Conservation (phyloP, 1,284 basidiomycete species). For the Quambalaria eucalypti region DNA sequence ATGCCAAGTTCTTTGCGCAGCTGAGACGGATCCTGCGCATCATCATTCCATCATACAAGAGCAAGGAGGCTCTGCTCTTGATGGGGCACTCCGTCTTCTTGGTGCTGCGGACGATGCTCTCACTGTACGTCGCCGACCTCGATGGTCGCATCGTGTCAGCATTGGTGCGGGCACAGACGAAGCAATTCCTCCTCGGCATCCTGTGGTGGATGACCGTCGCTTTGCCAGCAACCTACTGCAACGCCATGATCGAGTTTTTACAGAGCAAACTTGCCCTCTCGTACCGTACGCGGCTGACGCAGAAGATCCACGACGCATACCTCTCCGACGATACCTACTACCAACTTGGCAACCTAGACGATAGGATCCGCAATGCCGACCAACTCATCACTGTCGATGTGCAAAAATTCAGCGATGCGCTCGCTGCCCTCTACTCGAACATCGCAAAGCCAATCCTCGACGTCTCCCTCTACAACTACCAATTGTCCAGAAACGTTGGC, state of each 20-base stretch:
- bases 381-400: conserved; percentile 97
- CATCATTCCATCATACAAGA: conserved; percentile 74
- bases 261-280: conserved; percentile 88
- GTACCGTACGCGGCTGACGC: conserved; percentile 78
- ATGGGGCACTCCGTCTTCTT: conserved; percentile 79
- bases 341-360: conserved; percentile 66
- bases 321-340: conserved; percentile 75
- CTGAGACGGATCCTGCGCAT: conserved; percentile 71
- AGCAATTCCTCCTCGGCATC: conserved; percentile 75
- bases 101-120: conserved; percentile 78
- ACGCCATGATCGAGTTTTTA: conserved; percentile 81
- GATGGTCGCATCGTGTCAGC: conserved; percentile 88
- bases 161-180: conserved; percentile 75
- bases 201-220: conserved; percentile 82
- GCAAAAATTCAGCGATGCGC: conserved; percentile 78
- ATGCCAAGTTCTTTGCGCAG: conserved; percentile 78
- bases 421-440: conserved; percentile 74
- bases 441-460: conserved; percentile 73
- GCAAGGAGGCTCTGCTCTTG: conserved; percentile 77
- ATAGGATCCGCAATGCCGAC: conserved; percentile 91
- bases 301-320: conserved; percentile 73
- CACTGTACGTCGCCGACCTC: conserved; percentile 86
- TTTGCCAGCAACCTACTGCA: conserved; percentile 75
- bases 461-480: conserved; percentile 88
- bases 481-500: conserved; percentile 84